Evolutionary conservation across 2,329 filamentous ascomycete species (phyloP), one percentile per base, ranked within the genome.

Genomic region (Hymenoscyphus scutula): DNA sequence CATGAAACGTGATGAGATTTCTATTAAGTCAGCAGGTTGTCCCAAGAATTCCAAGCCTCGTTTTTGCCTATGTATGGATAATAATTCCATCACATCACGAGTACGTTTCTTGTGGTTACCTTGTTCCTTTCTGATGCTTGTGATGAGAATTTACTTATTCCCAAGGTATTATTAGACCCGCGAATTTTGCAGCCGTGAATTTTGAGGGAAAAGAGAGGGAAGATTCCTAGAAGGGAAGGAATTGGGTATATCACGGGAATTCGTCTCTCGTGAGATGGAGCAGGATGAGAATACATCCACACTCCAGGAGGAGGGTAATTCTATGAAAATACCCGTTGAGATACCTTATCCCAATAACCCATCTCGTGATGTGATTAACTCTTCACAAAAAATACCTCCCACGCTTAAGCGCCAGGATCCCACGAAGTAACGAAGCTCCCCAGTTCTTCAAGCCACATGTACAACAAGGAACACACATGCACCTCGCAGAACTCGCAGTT

Each of bases 51-150:
- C 34, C 34, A 37, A 37, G 34, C 34, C 34, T 37, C 34, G n/a
- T 37, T 51, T 51, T 23, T 51, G 45, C 45, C 45, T 51, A 51
- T 51, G 45, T 51, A 51, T 51, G 45, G 45, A 13, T 51, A 51
- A 51, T 11, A 4, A 51, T 25, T 23, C 23, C 45, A 25, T 51
- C 45, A 51, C 45, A 51, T 51, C 45, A 51, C 45, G 45, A 51
- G 45, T 51, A 13, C 17, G 38, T 45, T 45, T 4, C 6, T 51
- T 23, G 13, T 19, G 8, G 19, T 51, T 45, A n/a, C n/a, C 19
- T 45, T 45, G 5, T 45, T 15, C 8, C 6, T 17, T 45, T 45
- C 8, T 45, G 1, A n/a, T 45, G n/a, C 38, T 45, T 23, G 38
- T 45, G 38, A 23, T n/a, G 4, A 45, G 38, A 23, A 45, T 45